Evolutionary conservation across 495 filamentous ascomycete species (phyloP).

Genomic region (Aspergillus hancockii): DNA sequence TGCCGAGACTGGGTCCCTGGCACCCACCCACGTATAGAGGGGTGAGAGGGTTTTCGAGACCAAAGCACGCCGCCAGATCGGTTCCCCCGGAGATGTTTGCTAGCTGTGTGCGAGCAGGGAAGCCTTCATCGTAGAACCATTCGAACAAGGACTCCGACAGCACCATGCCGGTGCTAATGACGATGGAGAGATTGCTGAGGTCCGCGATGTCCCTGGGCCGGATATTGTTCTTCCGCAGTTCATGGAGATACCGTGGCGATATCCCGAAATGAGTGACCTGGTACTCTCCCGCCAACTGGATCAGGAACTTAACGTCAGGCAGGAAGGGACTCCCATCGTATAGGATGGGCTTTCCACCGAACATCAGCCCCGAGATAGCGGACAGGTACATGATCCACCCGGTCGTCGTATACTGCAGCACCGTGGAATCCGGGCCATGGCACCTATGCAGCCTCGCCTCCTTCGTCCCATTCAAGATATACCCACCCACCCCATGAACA

Average conservation of each 20-base stretch:
- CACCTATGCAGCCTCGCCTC: conserved; percentile 63
- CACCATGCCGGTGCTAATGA: conserved; percentile 76
- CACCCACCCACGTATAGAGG: conserved; percentile 74
- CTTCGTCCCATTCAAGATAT: conserved; percentile 57
- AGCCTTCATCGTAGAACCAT: conserved; percentile 79
- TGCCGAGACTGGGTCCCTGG: conserved; percentile 62
- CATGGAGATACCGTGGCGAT: conserved; percentile 74
- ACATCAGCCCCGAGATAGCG: conserved; percentile 51
- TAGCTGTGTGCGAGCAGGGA: conserved; percentile 62
- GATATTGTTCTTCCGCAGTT: conserved; percentile 60
- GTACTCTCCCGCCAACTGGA: conserved; percentile 50
- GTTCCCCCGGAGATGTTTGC: conserved; percentile 77
- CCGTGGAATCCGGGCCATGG: conserved; percentile 43
- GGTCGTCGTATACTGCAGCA: conserved; percentile 61
- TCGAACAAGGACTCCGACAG: conserved; percentile 69
- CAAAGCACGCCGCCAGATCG: conserved; percentile 73
- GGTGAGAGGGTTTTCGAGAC: conserved; percentile 61
- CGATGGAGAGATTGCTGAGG: conserved; percentile 55
- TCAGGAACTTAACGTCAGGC: conserved; percentile 61
- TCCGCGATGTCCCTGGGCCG: conserved; percentile 60
- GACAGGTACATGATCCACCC: conserved; percentile 85
- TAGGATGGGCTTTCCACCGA: conserved; percentile 58
- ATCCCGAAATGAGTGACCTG: conserved; percentile 62
- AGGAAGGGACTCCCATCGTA: conserved; percentile 79
- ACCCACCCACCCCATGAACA: conserved; percentile 66